Base-by-base conservation (phyloP, 352 stramenopile species). In the Phytophthora cryptogea region DNA sequence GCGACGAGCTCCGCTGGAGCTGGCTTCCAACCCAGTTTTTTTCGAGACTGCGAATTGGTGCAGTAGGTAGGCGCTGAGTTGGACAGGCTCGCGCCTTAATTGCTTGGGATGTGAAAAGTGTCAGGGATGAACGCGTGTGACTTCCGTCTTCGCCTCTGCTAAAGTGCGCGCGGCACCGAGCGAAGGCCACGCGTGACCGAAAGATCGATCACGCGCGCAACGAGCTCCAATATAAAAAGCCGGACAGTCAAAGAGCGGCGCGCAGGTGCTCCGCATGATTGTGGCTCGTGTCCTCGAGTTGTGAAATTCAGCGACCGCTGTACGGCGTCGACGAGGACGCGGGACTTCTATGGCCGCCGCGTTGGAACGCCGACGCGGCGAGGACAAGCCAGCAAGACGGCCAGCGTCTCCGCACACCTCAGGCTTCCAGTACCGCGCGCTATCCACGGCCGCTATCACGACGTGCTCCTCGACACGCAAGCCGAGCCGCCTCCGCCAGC, bases 1-100 rank as follows among this genome's bases (percentile, higher is more conserved):
- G 35, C 33, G 17, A 42, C 11, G 41, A 53, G 41, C 54, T 62
- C 33, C 36, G 20, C 6, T 31, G 28, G 37, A 23, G 20, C 59
- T 62, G 49, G 57, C 57, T 62, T 56, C 51, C 36, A 8, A 30
- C 9, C 8, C n/a, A 54, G 32, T 66, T 62, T 52, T n/a, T 66
- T 66, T 61, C 58, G 50, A 60, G 58, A 8, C 36, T 28, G 40
- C 33, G 26, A 13, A 27, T 23, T 23, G 20, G 20, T 23, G 20
- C 2, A 23, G 20, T 2, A 23, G 20, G 20, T 23, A 23, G 20
- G 20, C 20, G 20, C 20, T 23, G 55, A 26, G 37, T 54, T 54
- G 42, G 54, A 61, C 35, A 59, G 39, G 32, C 54, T 41, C 43
- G 16, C 33, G 35, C 20, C 20, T 23, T 23, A 54, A 56, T 30